Conservation (phyloP, 495 filamentous ascomycete species). For the Bathelium albidoporum region DNA sequence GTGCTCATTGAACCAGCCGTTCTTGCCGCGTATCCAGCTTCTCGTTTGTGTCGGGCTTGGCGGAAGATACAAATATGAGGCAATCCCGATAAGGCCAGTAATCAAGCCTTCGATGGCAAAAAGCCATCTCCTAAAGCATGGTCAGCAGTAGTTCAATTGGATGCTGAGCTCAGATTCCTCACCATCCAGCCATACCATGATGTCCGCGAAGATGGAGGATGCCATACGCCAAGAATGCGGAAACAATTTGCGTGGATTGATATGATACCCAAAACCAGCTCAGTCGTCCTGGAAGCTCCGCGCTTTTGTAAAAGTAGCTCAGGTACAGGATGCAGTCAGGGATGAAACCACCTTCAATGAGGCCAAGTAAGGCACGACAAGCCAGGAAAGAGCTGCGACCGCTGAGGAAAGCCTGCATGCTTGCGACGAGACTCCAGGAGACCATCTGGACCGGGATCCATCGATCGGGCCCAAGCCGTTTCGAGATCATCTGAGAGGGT, state of each 20-base stretch:
- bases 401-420: conserved; percentile 53
- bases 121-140: conserved; percentile 20
- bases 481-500: conserved; percentile 37
- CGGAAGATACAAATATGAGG: conserved; percentile 45
- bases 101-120: conserved; percentile 47
- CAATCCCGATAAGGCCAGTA: conserved; percentile 41
- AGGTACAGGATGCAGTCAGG: conserved; percentile 39
- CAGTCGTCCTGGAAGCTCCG: conserved; percentile 39
- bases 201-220: conserved; percentile 41
- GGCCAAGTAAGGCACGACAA: conserved; percentile 34
- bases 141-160: no score
- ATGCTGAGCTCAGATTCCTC: neutral
- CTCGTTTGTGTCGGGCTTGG: conserved; percentile 37
- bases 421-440: conserved; percentile 60
- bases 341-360: conserved; percentile 33
- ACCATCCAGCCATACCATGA: conserved; percentile 39
- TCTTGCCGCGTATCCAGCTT: conserved; percentile 45
- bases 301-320: conserved; percentile 41
- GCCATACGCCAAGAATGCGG: conserved; percentile 38
- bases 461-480: conserved; percentile 62
- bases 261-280: conserved; percentile 48
- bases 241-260: conserved; percentile 42
- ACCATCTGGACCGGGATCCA: conserved; percentile 80
- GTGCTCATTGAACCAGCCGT: conserved; percentile 52
- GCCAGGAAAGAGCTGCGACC: conserved; percentile 40